Base-by-base conservation (phyloP, 1,284 basidiomycete species). In the Ustilago esculenta region DNA sequence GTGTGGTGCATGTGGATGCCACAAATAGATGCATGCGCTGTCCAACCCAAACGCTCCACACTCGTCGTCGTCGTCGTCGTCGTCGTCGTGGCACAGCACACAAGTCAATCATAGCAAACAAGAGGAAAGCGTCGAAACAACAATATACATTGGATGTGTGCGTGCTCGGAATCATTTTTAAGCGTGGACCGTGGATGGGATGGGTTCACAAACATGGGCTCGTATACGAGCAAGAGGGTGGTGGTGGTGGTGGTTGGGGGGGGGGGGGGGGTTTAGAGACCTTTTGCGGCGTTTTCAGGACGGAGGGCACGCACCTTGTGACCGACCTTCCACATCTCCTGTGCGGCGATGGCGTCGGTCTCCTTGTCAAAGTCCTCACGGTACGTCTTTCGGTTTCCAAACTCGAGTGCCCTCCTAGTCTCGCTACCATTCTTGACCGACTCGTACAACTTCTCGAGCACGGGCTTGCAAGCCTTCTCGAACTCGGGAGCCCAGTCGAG, bases 401-500 rank as follows among this genome's bases (percentile, higher is more conserved):
- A 99, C 83, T 97, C 93, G 79, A 99, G 89, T 43, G 93, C 90
- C 83, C 95, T 94, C 83, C 93, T 90, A 44, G 96, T 98, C 87
- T 99, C 96, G 27, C 91, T 91, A 61, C 96, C 96, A 82, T 98
- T 89, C 83, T 86, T 87, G 77, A 98, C 96, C 82, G 90, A 92
- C 86, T 92, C 87, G 86, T 99, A 99, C 37, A 99, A 89, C 80
- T 88, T 83, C 85, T 98, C 92, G 83, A 99, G 98, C 76, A 98
- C 87, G 70, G 95, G 94, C 56, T 89, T 82, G 86, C 94, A 95
- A 69, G 93, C 89, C 85, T 91, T 89, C 85, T 97, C 92, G 84
- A 98, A 98, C 83, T 92, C 86, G 75, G 94, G 94, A n/a, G 95
- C 94, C 96, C 96, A 98, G 87, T 98, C 96, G 45, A 96, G 90